phyloP scores from a whole-genome alignment of 768 basidiomycete genomes.

The Tylopilus plumbeoviolaceoides region DNA sequence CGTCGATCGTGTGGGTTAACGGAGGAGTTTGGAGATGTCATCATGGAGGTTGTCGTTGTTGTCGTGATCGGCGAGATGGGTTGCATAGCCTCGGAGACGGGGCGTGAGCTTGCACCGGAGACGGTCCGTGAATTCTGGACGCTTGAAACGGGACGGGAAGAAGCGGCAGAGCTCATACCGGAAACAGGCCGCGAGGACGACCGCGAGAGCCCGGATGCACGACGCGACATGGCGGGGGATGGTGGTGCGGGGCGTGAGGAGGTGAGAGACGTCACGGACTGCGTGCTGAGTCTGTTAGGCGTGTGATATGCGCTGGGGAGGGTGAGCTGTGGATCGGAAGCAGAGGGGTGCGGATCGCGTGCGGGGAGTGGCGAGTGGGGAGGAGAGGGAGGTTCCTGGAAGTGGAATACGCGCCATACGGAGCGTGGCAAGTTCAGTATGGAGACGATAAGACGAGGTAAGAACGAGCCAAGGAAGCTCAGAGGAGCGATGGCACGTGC shows the following conservation, averaged over 20 bases:
- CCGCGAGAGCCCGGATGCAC: constrained; percentile 32
- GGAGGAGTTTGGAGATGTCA: neutral
- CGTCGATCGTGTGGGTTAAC: neutral
- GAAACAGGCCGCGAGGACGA: constrained; percentile 24
- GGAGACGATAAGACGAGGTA: constrained; percentile 24
- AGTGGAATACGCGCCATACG: constrained; percentile 22
- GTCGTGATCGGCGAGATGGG: neutral
- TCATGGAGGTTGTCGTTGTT: neutral
- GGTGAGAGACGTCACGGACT: constrained; percentile 33
- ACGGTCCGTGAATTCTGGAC: constrained; percentile 6
- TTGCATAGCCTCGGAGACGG: neutral
- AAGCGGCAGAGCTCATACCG: constrained; percentile 8
- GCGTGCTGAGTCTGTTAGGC: constrained; percentile 20
- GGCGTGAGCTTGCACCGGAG: constrained; percentile 4
- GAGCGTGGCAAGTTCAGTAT: constrained; percentile 29
- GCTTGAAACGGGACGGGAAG: constrained; percentile 21
- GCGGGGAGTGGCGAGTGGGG: constrained; percentile 21
- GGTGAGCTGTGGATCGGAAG: constrained; percentile 2
- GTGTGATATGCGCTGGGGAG: constrained; percentile 5
- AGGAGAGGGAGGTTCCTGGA: constrained; percentile 33
- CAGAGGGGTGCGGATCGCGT: constrained; percentile 27
- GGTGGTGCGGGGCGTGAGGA: constrained; percentile 59
- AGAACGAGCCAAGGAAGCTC: constrained; percentile 23
- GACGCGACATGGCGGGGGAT: constrained; percentile 50
- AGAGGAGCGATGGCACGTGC: constrained; percentile 16